phyloP scores from a whole-genome alignment of 768 basidiomycete genomes.

The Serendipita sp. region DNA sequence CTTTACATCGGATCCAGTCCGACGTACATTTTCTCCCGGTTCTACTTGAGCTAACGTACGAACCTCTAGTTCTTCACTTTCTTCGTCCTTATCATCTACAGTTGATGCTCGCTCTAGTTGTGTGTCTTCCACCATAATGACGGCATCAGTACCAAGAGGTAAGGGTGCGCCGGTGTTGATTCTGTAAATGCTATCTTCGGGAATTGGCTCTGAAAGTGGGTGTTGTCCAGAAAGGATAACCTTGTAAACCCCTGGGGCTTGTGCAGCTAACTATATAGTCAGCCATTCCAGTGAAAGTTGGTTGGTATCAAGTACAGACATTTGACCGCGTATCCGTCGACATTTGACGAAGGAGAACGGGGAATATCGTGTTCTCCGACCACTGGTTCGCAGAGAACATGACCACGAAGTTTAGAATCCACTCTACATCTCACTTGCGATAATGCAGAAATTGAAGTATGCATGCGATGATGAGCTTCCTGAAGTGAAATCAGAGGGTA shows the following conservation, averaged over 20 bases:
- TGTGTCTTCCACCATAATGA: conserved; percentile 92
- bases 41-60: conserved; percentile 48
- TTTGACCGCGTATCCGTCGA: conserved; percentile 75
- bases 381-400: conserved; percentile 64
- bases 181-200: conserved; percentile 40
- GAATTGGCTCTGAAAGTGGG: conserved; percentile 24
- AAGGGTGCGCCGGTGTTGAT: conserved; percentile 80
- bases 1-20: conserved; percentile 57
- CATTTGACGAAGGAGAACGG: conserved; percentile 51
- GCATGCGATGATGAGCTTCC: conserved; percentile 43
- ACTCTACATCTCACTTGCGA: conserved; percentile 34
- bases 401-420: conserved; percentile 38
- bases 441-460: conserved; percentile 32
- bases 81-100: conserved; percentile 24
- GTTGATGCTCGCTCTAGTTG: conserved; percentile 41
- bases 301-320: conserved; percentile 27
- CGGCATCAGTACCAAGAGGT: conserved; percentile 56
- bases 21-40: conserved; percentile 54
- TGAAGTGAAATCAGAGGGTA: conserved; percentile 56
- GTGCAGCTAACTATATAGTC: conserved; percentile 33
- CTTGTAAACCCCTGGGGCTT: conserved; percentile 47
- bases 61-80: conserved; percentile 56
- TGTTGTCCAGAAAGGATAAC: conserved; percentile 44
- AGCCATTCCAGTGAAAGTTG: too few relatives aligned
- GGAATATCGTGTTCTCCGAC: conserved; percentile 52